phyloP scores from a whole-genome alignment of 2,329 filamentous ascomycete species.

The Aureobasidium uvarum region DNA sequence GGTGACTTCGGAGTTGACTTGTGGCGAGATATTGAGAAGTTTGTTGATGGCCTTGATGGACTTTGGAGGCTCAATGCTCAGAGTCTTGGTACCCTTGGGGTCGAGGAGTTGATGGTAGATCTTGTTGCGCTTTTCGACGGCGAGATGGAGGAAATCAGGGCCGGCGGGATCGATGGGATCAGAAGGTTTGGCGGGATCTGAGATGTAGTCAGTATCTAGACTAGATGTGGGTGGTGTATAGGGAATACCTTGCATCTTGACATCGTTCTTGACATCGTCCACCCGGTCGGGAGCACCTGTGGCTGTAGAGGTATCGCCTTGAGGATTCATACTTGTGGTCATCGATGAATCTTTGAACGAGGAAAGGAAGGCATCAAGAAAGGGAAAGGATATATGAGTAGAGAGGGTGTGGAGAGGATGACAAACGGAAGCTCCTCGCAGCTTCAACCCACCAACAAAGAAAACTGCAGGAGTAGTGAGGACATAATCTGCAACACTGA shows the following conservation, averaged over 20 bases:
- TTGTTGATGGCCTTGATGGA: neutral
- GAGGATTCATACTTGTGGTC: neutral
- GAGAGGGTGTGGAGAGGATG: too few species aligned
- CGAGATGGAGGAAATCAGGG: neutral
- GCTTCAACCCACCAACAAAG: slow-evolving; percentile 2
- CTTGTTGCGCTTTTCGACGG: neutral
- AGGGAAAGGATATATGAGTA: neutral
- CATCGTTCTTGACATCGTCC: neutral
- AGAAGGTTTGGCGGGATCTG: neutral
- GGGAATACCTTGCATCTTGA: neutral
- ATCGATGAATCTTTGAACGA: too few species aligned
- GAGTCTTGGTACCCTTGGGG: neutral
- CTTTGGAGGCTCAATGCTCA: neutral
- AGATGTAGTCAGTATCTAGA: neutral
- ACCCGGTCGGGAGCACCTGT: neutral
- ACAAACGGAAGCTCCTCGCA: slow-evolving; percentile 3
- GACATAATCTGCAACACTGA: neutral
- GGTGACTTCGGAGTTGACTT: neutral
- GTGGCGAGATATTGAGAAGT: neutral
- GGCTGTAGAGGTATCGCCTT: neutral
- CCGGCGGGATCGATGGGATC: neutral
- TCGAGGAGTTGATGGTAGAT: neutral
- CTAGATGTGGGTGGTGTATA: too few species aligned
- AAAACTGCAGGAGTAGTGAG: neutral
- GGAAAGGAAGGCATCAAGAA: neutral